These are phyloP conservation scores for Diaporthe ampelina DNA, from an alignment of 2,329 filamentous ascomycete species.

Conservation along the genomic window DNA sequence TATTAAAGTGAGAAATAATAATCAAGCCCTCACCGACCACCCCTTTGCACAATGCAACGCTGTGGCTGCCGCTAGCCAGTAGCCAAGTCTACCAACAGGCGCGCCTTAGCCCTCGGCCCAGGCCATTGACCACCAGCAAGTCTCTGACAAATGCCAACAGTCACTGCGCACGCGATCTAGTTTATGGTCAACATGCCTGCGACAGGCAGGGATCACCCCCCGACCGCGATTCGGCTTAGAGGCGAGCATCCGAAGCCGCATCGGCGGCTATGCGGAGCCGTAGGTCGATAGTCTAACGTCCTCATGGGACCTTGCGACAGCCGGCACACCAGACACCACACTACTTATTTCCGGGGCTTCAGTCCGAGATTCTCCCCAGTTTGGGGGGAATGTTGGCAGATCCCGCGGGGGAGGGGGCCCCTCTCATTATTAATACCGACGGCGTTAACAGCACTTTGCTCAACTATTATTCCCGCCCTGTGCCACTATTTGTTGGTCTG, in stretches of 20 bases:
- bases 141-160: constrained; percentile 26
- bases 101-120: neutral
- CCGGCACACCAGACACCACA: neutral
- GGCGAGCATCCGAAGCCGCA: constrained; percentile 17
- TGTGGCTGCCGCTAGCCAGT: neutral
- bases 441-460: neutral
- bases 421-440: constrained; percentile 4
- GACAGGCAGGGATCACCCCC: constrained; percentile 12
- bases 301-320: neutral
- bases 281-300: neutral
- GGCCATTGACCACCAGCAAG: neutral
- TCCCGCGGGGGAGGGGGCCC: constrained; percentile 13
- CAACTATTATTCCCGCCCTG: neutral
- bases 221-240: constrained; percentile 14
- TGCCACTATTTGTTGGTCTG: neutral
- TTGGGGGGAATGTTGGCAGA: constrained; percentile 14
- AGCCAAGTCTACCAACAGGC: neutral
- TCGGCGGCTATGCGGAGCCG: constrained; percentile 19
- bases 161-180: neutral
- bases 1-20: neutral
- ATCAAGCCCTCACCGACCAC: too few relatives aligned
- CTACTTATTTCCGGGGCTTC: constrained; percentile 22
- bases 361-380: neutral
- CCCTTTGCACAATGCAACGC: neutral
- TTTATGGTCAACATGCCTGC: neutral